Conservation (phyloP, 345 rosid species). For the Xanthoceras sorbifolium region DNA sequence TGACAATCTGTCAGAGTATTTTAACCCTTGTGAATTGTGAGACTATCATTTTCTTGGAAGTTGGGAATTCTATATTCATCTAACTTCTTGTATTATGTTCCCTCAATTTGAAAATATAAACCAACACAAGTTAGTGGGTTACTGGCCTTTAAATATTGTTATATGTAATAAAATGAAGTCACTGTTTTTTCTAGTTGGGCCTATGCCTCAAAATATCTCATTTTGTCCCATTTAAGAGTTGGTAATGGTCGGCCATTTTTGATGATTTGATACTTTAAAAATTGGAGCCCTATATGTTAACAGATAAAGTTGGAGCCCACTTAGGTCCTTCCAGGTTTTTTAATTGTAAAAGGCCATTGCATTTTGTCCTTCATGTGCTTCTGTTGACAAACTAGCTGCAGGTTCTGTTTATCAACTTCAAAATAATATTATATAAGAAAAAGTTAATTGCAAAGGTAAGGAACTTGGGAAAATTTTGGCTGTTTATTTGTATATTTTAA, state of each 20-base stretch:
- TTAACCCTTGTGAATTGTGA: not conserved
- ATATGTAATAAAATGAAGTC: not conserved
- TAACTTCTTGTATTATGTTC: too few relatives aligned
- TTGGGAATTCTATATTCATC: too few relatives aligned
- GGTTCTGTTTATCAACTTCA: not conserved
- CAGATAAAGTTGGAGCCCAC: not conserved
- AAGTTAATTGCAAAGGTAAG: not conserved
- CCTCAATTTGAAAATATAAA: too few relatives aligned
- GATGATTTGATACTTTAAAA: not conserved
- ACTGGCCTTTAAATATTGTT: not conserved
- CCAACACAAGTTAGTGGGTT: not conserved
- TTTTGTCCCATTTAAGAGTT: not conserved
- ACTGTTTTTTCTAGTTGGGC: not conserved
- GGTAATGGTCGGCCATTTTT: conserved; percentile 17
- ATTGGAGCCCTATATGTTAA: not conserved
- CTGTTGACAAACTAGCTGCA: not conserved
- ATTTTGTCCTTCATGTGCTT: not conserved
- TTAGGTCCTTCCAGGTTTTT: not conserved
- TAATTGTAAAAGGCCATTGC: not conserved
- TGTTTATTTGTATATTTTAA: too few relatives aligned
- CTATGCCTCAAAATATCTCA: not conserved
- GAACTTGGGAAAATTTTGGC: too few relatives aligned
- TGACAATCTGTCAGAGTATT: not conserved
- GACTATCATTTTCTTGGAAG: not conserved
- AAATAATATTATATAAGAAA: not conserved